phyloP scores from a whole-genome alignment of 148 eudicot species.

The Camellia lanceoleosa region DNA sequence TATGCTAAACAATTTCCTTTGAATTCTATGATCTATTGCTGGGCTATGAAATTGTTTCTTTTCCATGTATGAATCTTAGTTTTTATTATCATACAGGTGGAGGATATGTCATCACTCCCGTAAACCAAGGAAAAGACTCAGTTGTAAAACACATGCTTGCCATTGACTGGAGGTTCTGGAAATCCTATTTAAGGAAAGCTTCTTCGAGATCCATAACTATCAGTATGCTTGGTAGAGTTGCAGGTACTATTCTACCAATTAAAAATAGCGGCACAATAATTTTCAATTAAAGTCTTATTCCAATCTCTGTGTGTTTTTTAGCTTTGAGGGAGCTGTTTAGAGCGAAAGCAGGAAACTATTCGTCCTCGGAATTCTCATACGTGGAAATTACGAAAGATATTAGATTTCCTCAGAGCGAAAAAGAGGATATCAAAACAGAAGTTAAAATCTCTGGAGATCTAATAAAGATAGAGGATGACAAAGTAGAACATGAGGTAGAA shows the following conservation, averaged over 20 bases:
- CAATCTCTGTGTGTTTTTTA: slow-evolving; percentile 25
- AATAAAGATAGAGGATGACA: slow-evolving; percentile 19
- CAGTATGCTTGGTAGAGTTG: slow-evolving; percentile 55
- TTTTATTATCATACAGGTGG: slow-evolving; percentile 47
- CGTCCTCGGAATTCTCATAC: slow-evolving; percentile 29
- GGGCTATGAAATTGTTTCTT: background rate
- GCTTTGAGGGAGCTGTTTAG: slow-evolving; percentile 61
- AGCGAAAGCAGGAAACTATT: slow-evolving; percentile 43
- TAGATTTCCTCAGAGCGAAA: slow-evolving; percentile 26
- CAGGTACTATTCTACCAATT: slow-evolving; percentile 38
- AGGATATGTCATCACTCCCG: slow-evolving; percentile 59
- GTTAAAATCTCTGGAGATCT: slow-evolving; percentile 15
- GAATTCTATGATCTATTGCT: background rate
- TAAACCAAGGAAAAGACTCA: slow-evolving; percentile 47
- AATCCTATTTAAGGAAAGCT: slow-evolving; percentile 35
- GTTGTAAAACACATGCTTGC: slow-evolving; percentile 73
- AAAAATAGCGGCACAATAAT: background rate
- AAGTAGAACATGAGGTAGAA: slow-evolving; percentile 29
- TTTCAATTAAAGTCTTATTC: background rate
- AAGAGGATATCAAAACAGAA: slow-evolving; percentile 27
- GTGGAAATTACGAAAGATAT: slow-evolving; percentile 28
- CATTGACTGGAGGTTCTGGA: slow-evolving; percentile 72
- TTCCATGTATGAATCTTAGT: background rate
- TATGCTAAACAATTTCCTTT: background rate
- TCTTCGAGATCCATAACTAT: slow-evolving; percentile 47